Conservation (phyloP, 768 basidiomycete genomes). For the Pholiota microspora region DNA sequence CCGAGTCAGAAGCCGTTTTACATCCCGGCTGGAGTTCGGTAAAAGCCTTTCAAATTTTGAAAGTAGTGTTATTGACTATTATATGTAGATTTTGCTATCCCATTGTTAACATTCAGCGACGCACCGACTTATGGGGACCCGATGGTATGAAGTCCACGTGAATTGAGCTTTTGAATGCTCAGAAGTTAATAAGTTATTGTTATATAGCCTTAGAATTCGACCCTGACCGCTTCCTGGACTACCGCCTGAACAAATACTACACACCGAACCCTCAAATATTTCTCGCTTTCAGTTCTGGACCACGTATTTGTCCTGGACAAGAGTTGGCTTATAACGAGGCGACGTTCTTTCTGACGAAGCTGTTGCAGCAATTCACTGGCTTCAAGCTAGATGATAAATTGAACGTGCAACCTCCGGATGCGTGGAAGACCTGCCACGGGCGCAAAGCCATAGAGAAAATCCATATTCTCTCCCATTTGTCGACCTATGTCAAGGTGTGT, state of each 20-base stretch:
- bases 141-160: slow-evolving; percentile 39
- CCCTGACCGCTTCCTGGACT: slow-evolving; percentile 64
- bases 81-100: slow-evolving; percentile 29
- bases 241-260: slow-evolving; percentile 50
- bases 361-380: too few species aligned
- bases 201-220: slow-evolving; percentile 32
- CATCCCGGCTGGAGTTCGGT: too few species aligned
- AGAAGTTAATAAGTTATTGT: too few species aligned
- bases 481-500: slow-evolving; percentile 38
- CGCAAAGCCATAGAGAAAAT: slow-evolving; percentile 31
- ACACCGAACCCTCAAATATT: slow-evolving; percentile 55
- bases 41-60: too few species aligned
- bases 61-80: too few species aligned
- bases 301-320: slow-evolving; percentile 47
- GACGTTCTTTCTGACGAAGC: too few species aligned
- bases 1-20: too few species aligned
- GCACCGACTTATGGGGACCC: slow-evolving; percentile 63
- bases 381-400: slow-evolving; percentile 32
- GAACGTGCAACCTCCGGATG: slow-evolving; percentile 36
- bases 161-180: neutral
- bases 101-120: slow-evolving; percentile 56
- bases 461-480: slow-evolving; percentile 32
- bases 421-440: slow-evolving; percentile 36
- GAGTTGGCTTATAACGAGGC: slow-evolving; percentile 24
- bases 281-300: slow-evolving; percentile 49